These are phyloP conservation scores for Mycena polygramma DNA, from an alignment of 768 basidiomycete genomes.

Conservation along the genomic window DNA sequence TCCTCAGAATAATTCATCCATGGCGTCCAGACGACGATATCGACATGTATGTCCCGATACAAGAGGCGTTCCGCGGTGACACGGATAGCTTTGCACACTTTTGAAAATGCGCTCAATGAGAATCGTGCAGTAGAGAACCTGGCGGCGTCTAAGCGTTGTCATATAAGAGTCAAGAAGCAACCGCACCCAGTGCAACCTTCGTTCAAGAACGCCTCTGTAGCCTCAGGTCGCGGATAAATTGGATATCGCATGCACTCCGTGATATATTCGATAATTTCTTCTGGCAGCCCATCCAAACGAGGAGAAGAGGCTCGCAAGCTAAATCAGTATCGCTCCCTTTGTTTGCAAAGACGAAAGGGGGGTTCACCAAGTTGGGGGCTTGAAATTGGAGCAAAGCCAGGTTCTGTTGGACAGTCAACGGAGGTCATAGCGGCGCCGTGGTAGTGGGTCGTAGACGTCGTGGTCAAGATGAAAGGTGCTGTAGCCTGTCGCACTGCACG, in stretches of 20 bases:
- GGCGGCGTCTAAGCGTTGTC: background rate
- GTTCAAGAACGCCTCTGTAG: slow-evolving; percentile 33
- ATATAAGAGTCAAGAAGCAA: slow-evolving; percentile 36
- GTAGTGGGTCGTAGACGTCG: background rate
- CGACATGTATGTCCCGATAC: slow-evolving; percentile 47
- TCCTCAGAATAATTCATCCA: slow-evolving; percentile 39
- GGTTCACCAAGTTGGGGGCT: background rate
- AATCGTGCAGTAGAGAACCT: slow-evolving; percentile 43
- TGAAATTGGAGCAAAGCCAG: background rate
- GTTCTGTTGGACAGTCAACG: background rate
- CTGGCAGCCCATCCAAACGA: slow-evolving; percentile 39
- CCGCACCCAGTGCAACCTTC: slow-evolving; percentile 26
- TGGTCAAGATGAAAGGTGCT: background rate
- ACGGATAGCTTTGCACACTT: slow-evolving; percentile 41
- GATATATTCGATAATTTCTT: slow-evolving; percentile 44
- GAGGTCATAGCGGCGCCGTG: background rate
- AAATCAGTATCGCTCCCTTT: background rate
- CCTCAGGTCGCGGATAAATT: slow-evolving; percentile 35
- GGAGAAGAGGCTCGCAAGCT: background rate
- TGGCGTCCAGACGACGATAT: slow-evolving; percentile 46
- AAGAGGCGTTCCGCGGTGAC: slow-evolving; percentile 41
- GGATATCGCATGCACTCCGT: slow-evolving; percentile 42
- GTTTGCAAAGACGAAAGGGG: background rate
- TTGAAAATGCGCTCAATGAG: slow-evolving; percentile 42
- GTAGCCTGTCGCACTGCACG: background rate